These are phyloP conservation scores for Moniliophthora roreri DNA, from an alignment of 1,284 basidiomycete species.

Conservation along the genomic window DNA sequence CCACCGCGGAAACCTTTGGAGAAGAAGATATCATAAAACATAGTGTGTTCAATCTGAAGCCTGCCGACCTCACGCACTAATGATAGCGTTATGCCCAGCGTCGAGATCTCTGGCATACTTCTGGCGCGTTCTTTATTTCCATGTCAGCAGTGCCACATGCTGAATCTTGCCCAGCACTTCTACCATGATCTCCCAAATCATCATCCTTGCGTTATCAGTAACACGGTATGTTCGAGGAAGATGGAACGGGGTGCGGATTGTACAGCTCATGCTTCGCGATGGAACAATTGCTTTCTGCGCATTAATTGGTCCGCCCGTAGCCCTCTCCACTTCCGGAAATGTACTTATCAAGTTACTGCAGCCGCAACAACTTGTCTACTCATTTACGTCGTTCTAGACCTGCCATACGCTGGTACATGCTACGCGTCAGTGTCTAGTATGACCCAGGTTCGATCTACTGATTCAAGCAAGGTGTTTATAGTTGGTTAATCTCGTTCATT, in stretches of 20 bases:
- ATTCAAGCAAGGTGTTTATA: not conserved
- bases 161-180: conserved; percentile 10
- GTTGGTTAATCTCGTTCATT: conserved; percentile 14
- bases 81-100: no score
- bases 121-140: conserved; percentile 9
- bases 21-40: conserved; percentile 5
- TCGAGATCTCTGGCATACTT: conserved; percentile 18
- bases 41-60: no score
- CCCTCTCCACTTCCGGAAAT: not conserved
- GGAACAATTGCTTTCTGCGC: conserved; percentile 18
- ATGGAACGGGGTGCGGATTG: conserved; percentile 12
- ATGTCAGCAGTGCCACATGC: not conserved
- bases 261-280: conserved; percentile 16
- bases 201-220: conserved; percentile 14
- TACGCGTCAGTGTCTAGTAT: conserved; percentile 22
- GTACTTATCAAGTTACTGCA: conserved; percentile 4
- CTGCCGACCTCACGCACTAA: no score
- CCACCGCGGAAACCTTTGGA: conserved; percentile 5
- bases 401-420: conserved; percentile 21
- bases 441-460: not conserved
- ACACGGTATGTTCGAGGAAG: conserved; percentile 9
- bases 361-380: conserved; percentile 23
- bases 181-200: conserved; percentile 15
- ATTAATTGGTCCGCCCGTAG: conserved; percentile 12
- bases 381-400: conserved; percentile 20